phyloP scores from a whole-genome alignment of 495 filamentous ascomycete genomes.

The Durotheca rogersii region DNA sequence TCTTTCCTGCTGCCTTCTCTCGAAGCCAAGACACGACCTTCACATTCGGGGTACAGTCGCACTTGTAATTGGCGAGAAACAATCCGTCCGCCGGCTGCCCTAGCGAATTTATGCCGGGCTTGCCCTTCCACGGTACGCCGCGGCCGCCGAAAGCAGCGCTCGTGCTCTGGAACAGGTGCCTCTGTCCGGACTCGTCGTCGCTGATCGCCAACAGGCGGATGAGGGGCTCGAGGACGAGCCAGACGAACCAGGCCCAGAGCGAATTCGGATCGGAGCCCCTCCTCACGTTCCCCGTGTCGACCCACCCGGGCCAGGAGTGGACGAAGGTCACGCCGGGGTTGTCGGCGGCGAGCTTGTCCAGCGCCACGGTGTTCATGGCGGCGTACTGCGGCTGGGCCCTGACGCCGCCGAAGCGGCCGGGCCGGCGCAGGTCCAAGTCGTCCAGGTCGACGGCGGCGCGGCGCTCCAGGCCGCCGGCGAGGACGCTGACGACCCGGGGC shows the following conservation, averaged over 20 bases:
- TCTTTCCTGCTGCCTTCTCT: slow-evolving; percentile 28
- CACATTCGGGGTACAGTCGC: slow-evolving; percentile 32
- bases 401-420: slow-evolving; percentile 29
- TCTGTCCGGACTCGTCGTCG: slow-evolving; percentile 35
- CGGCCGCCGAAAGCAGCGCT: slow-evolving; percentile 37
- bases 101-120: slow-evolving; percentile 25
- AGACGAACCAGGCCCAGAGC: slow-evolving; percentile 22
- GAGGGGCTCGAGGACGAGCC: slow-evolving; percentile 29
- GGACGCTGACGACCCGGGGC: slow-evolving; percentile 37
- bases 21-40: slow-evolving; percentile 33
- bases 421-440: slow-evolving; percentile 39
- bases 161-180: slow-evolving; percentile 37
- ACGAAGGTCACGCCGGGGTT: slow-evolving; percentile 41
- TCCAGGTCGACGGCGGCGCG: slow-evolving; percentile 26
- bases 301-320: slow-evolving; percentile 40
- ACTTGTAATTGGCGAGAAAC: slow-evolving; percentile 38
- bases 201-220: slow-evolving; percentile 17
- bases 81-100: slow-evolving; percentile 25
- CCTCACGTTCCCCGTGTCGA: slow-evolving; percentile 40
- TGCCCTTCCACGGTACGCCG: slow-evolving; percentile 31
- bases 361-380: slow-evolving; percentile 18
- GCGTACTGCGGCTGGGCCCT: slow-evolving; percentile 22
- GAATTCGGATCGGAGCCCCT: slow-evolving; percentile 30
- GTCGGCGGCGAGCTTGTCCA: slow-evolving; percentile 36
- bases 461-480: slow-evolving; percentile 36